A percentile compares a stretch with the other conserved stretches of the same genome.
Conservation (phyloP, 306 rosid species). For the Delonix regia region DNA sequence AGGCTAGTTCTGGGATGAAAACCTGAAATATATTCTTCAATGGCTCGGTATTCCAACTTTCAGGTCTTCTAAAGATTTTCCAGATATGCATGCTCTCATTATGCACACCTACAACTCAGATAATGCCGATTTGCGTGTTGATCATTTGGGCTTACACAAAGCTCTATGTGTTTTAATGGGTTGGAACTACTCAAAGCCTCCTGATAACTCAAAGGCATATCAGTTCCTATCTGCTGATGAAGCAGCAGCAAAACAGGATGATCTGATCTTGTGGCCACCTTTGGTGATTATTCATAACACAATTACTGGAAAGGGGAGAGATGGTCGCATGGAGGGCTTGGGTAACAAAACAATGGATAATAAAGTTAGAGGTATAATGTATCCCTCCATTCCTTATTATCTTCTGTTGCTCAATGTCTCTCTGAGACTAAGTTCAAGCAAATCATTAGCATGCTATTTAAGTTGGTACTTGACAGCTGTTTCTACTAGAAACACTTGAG, state of each 20-base stretch:
- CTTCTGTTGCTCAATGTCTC: conserved; percentile 43
- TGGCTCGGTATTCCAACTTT: conserved; percentile 66
- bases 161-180: conserved; percentile 97
- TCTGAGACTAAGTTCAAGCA: conserved; percentile 33
- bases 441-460: conserved; percentile 33
- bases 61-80: conserved; percentile 96
- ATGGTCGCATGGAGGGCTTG: conserved; percentile 98
- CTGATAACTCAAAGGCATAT: conserved; percentile 89
- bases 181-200: conserved; percentile 85
- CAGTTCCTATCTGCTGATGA: conserved; percentile 82
- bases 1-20: conserved; percentile 46
- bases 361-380: conserved; percentile 84
- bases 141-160: conserved; percentile 97
- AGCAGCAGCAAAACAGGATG: conserved; percentile 93
- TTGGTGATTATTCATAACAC: conserved; percentile 94
- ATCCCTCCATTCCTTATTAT: conserved; percentile 45
- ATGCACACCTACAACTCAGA: conserved; percentile 89
- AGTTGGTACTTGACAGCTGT: conserved; percentile 27
- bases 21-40: conserved; percentile 60
- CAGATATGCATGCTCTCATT: conserved; percentile 88
- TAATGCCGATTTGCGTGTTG: conserved; percentile 72
- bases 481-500: conserved; percentile 14
- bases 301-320: conserved; percentile 83
- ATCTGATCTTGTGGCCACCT: conserved; percentile 99
- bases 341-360: conserved; percentile 98